Base-by-base conservation (phyloP, 108 stramenopile genomes). In the Nannochloropsis oceanica region DNA sequence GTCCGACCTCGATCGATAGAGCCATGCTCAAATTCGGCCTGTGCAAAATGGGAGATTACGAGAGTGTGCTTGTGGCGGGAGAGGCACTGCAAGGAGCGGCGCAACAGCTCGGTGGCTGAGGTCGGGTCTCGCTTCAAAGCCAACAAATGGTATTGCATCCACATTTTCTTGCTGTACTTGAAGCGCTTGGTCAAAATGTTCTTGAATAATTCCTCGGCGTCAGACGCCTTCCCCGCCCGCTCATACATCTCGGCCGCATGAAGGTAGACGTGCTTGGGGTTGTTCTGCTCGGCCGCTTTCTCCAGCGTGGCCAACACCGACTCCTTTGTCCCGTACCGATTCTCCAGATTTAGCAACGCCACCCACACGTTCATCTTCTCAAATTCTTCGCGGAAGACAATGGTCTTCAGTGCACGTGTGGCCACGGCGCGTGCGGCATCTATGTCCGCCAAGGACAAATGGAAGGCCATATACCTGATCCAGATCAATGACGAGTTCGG, bases 401-500 rank as follows among this genome's bases (percentile, higher is more conserved):
- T 96, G 26, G 95, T 90, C 27, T 95, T 92, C 43, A 97, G 91
- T 25, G 95, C 96, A 22, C 95, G 90, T 43, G 95, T 92, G 43
- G 95, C 96, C 59, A 99, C 94, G 82, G 89, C 89, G 2, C 98
- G 93, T 42, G 96, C 96, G 80, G 92, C 92, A 27, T 95, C 93
- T 26, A 96, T 93, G 84, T 99, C 96, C 13, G 96, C 96, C 44
- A 95, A 88, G 18, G 94, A 94, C 50, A 99, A 85, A 86, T 97
- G 93, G 90, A 94, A 99, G 11, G 97, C 97, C 96, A 99, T 99
- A 90, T 94, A 99, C 59, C 93, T 93, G 44, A 99, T 96, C 97
- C 97, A 99, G 22, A 91, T 24, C 79, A 96, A 93, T 8, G 96
- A 95, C 43, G 91, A 91, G 84, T 97, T 97, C 5, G 98, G 98